These are phyloP conservation scores for Cutaneotrichosporon cavernicola DNA, from an alignment of 1,284 basidiomycete species.

Conservation along the genomic window DNA sequence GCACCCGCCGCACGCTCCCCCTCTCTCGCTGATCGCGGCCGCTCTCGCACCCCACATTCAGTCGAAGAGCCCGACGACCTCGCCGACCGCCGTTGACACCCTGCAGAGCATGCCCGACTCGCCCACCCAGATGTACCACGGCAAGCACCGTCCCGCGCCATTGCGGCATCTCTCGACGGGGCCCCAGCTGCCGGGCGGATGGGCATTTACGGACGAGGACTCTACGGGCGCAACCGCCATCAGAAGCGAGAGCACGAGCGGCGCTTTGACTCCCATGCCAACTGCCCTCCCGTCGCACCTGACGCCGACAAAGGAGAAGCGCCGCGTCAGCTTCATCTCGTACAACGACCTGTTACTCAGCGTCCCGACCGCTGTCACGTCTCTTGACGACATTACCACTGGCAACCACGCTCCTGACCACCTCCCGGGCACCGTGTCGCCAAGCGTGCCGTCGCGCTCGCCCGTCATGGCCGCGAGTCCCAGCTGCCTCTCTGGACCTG, in stretches of 20 bases:
- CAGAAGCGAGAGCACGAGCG: background rate
- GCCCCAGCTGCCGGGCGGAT: conserved; percentile 47
- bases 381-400: conserved; percentile 69
- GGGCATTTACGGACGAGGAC: conserved; percentile 34
- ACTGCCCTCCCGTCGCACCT: conserved; percentile 59
- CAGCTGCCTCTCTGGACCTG: background rate
- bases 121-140: conserved; percentile 1
- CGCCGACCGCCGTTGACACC: background rate
- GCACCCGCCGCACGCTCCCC: conserved; percentile 5
- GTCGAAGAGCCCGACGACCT: background rate
- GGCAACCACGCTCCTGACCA: conserved; percentile 51
- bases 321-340: conserved; percentile 77
- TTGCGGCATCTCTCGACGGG: conserved; percentile 38
- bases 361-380: conserved; percentile 67
- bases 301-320: conserved; percentile 52
- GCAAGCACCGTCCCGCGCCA: conserved; percentile 35
- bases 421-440: conserved; percentile 48
- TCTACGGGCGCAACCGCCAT: conserved; percentile 12
- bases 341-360: conserved; percentile 77
- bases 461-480: conserved; percentile 37
- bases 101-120: conserved; percentile 1
- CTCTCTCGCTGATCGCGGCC: conserved; percentile 13
- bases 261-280: conserved; percentile 10
- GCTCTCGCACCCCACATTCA: conserved; percentile 10
- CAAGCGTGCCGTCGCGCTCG: conserved; percentile 53